Evolutionary conservation across 208 protist species (phyloP), one percentile per base, ranked within the genome.

Genomic region (Wallacemonas sp.): DNA sequence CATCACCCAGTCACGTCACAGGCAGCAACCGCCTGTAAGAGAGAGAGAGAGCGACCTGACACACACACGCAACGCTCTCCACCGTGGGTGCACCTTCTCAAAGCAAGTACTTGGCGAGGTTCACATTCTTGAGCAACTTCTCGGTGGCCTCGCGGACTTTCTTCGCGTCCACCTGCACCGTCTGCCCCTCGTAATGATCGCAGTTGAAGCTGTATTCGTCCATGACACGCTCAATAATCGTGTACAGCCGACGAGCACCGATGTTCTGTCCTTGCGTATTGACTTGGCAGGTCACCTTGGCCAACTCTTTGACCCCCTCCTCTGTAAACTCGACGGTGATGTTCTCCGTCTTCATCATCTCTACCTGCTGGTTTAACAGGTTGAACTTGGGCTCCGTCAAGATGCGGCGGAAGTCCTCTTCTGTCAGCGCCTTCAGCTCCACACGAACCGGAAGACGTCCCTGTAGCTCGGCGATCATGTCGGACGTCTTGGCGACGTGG

Each of bases 361-460:
- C 92, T 42, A 70, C 63, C 59, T 98, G 89, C 77, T 99, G 97
- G 32, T 54, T 73, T 29, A 99, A 78, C 24, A 98, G 67, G 68
- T 98, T 99, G 70, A 73, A 93, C 81, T 98, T 96, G 21, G 98
- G 97, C 73, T 99, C 97, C 5, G 96, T 98, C 3, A 99, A 71
- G 53, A 99, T 99, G 41, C 89, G 84, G 17, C 96, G 96, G 52
- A 98, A 96, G 71, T 99, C 97, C 2, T 92, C 67, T 71, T 98
- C 85, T 1, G 86, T 97, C 39, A 99, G 85, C 36, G 91, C 78
- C 70, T 98, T 92, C n/a, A 99, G 84, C 75, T 99, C 96, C 21
- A 99, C 98, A n/a, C 98, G 92, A 52, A 99, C 97, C 1, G 98
- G 98, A 26, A 99, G 80, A 12, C 98, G 96, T 17, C 98, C 97